Conservation (phyloP, 2,329 filamentous ascomycete genomes). For the Dactylellina leptospora region DNA sequence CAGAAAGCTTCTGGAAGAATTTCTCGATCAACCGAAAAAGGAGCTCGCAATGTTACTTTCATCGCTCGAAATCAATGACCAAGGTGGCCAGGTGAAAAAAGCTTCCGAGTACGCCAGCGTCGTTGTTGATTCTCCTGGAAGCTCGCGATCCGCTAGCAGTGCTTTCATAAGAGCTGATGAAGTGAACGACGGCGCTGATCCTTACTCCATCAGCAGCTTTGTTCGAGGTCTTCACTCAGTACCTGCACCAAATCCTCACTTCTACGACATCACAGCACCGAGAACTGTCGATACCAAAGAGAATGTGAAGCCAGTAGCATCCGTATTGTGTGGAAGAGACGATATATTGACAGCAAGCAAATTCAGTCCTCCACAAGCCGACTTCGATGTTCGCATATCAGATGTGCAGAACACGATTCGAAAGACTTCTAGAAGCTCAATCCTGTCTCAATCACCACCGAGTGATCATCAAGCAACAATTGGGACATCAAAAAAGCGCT, state of each 20-base stretch:
- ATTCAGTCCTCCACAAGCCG: neutral
- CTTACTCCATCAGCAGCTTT: neutral
- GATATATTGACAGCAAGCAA: neutral
- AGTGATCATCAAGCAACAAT: no score
- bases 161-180: neutral
- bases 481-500: constrained; percentile 15
- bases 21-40: neutral
- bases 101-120: constrained; percentile 26
- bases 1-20: constrained; percentile 10
- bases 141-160: constrained; percentile 1
- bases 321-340: no score
- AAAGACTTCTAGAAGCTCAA: no score
- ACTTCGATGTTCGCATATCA: no score
- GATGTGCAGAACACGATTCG: no score
- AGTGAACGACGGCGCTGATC: neutral
- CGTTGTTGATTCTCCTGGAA: constrained; percentile 12
- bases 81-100: neutral
- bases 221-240: neutral
- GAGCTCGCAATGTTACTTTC: neutral
- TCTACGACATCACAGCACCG: neutral
- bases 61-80: constrained; percentile 1
- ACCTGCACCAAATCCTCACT: neutral
- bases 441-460: neutral
- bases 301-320: constrained; percentile 11
- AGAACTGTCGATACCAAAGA: constrained; percentile 4